A percentile compares a stretch with the other conserved stretches of the same genome.
phyloP scores from a whole-genome alignment of 2,329 filamentous ascomycete species.

The Alternaria incomplexa region DNA sequence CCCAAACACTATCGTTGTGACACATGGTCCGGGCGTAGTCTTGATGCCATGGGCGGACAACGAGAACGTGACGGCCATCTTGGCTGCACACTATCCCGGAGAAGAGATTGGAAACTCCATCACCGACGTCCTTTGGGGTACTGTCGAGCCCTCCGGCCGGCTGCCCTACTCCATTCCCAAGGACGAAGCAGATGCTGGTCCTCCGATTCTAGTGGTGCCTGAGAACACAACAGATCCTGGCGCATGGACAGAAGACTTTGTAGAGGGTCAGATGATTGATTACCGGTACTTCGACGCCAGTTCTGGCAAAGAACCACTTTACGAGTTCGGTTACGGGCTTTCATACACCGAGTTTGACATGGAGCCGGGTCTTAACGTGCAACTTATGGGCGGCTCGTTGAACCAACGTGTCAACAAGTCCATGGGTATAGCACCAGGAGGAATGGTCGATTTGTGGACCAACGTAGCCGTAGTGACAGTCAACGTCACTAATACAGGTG shows the following conservation, averaged over 20 bases:
- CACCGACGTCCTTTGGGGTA: conserved; percentile 68
- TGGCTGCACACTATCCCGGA: conserved; percentile 50
- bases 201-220: conserved; percentile 38
- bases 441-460: neutral
- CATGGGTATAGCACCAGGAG: neutral
- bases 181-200: conserved; percentile 68
- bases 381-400: neutral
- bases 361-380: neutral
- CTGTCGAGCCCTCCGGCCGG: conserved; percentile 76
- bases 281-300: conserved; percentile 59
- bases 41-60: conserved; percentile 50
- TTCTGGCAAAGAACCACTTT: conserved; percentile 32
- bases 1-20: conserved; percentile 58
- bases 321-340: conserved; percentile 48
- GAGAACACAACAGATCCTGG: conserved; percentile 40
- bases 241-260: conserved; percentile 58
- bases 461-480: neutral
- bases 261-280: conserved; percentile 60
- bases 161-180: conserved; percentile 86
- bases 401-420: neutral
- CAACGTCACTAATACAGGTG: neutral
- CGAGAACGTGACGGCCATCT: conserved; percentile 49
- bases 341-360: conserved; percentile 47
- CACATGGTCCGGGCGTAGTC: conserved; percentile 49
- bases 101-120: conserved; percentile 50